Evolutionary conservation across 768 basidiomycete genomes (phyloP).

Genomic region (Lactifluus volemus): DNA sequence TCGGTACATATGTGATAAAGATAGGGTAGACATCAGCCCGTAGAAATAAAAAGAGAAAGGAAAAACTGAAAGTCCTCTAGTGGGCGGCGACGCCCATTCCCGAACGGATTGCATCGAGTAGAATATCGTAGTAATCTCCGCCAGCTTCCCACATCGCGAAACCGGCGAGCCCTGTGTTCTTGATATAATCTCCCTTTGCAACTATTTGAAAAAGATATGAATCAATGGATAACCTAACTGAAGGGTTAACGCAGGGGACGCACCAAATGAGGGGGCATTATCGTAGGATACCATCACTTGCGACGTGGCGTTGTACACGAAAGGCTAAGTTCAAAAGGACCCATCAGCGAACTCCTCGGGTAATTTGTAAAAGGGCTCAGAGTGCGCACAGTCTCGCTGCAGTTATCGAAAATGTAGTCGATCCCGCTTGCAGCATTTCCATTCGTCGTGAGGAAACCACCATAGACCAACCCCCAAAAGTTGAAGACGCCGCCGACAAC

Average conservation of each 20-base stretch:
- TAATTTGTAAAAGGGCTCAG: not conserved
- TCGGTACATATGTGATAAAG: not conserved
- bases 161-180: constrained; percentile 28
- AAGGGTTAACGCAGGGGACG: not conserved
- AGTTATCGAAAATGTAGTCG: constrained; percentile 34
- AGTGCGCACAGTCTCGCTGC: constrained; percentile 26
- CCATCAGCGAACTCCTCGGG: not conserved
- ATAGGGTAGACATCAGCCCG: not conserved
- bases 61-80: not conserved
- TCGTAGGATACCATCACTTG: constrained; percentile 60
- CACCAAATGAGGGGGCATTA: constrained; percentile 28
- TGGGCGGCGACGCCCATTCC: constrained; percentile 1
- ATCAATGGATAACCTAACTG: not conserved
- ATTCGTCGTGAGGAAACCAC: constrained; percentile 41
- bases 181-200: constrained; percentile 37
- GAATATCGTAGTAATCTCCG: constrained; percentile 33
- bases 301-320: constrained; percentile 13
- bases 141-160: constrained; percentile 40
- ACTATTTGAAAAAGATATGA: constrained; percentile 22
- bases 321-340: not conserved
- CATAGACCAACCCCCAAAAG: constrained; percentile 49
- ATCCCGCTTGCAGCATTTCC: constrained; percentile 39
- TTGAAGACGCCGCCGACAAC: constrained; percentile 46
- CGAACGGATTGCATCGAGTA: constrained; percentile 28
- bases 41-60: not conserved